Percentiles rank a stretch among this genome's conserved stretches.
Evolutionary conservation across 352 stramenopile species (phyloP).

Genomic region (Phytophthora podocarpi): DNA sequence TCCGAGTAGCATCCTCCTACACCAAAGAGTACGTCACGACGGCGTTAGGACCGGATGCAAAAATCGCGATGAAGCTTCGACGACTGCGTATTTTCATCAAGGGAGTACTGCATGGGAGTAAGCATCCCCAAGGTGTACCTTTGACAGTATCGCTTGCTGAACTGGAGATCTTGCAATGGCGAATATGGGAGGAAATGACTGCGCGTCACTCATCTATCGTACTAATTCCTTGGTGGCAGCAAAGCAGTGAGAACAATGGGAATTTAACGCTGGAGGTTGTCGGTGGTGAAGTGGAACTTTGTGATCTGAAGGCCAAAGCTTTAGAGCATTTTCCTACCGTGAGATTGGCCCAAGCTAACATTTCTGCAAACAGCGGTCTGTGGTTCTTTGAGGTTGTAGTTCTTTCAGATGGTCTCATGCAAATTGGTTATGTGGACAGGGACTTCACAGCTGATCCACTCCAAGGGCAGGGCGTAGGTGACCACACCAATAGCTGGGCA

Average conservation of each 20-base stretch:
- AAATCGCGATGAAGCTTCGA: constrained; percentile 41
- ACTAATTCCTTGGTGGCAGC: constrained; percentile 34
- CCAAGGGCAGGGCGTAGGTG: constrained; percentile 91
- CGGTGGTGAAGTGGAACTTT: constrained; percentile 73
- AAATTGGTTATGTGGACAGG: constrained; percentile 93
- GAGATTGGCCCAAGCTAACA: constrained; percentile 45
- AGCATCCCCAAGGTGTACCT: background rate
- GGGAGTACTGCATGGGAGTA: constrained; percentile 13
- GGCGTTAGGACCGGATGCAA: constrained; percentile 35
- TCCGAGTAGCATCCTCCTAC: constrained; percentile 32
- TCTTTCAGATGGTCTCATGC: constrained; percentile 90
- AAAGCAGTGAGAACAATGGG: constrained; percentile 4
- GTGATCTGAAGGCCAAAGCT: constrained; percentile 56
- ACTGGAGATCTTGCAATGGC: constrained; percentile 44
- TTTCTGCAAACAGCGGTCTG: constrained; percentile 62
- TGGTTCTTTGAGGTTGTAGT: constrained; percentile 93
- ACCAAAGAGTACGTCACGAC: constrained; percentile 12
- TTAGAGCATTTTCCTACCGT: constrained; percentile 86
- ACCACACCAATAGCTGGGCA: constrained; percentile 90
- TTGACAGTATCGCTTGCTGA: constrained; percentile 21
- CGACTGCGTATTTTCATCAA: constrained; percentile 32
- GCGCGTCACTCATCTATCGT: background rate
- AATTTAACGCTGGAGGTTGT: constrained; percentile 51
- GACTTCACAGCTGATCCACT: constrained; percentile 84
- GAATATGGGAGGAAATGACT: constrained; percentile 29